Conservation (phyloP, 805 yeast species). For the Candida dajiaensis region DNA sequence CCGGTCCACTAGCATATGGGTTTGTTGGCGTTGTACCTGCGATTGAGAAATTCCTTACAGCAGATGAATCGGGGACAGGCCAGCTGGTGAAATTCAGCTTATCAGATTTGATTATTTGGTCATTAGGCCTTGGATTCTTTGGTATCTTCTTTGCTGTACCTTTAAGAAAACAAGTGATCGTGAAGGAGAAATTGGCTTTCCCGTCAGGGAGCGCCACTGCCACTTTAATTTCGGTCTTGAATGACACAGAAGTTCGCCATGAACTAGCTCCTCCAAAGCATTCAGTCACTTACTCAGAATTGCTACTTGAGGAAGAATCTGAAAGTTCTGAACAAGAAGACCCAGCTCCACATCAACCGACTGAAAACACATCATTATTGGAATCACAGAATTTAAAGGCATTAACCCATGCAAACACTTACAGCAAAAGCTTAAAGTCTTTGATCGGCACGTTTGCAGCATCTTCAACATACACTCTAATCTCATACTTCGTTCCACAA, state of each 20-base stretch:
- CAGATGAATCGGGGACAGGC: conserved; percentile 68
- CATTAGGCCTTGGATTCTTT: conserved; percentile 80
- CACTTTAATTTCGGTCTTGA: conserved; percentile 81
- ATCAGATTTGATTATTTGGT: conserved; percentile 69
- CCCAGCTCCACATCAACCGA: neutral
- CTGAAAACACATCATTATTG: conserved; percentile 13
- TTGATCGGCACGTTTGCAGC: conserved; percentile 54
- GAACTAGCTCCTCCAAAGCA: conserved; percentile 6
- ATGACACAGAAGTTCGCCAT: conserved; percentile 49
- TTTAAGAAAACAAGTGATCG: conserved; percentile 75
- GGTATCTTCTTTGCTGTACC: conserved; percentile 96
- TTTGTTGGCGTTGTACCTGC: conserved; percentile 96
- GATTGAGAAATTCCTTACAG: conserved; percentile 77
- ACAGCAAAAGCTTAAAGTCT: conserved; percentile 53
- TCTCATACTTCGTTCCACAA: conserved; percentile 68
- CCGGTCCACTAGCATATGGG: conserved; percentile 95
- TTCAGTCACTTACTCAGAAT: conserved; percentile 13
- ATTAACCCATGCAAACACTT: conserved; percentile 27
- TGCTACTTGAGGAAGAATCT: conserved; percentile 11
- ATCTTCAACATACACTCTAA: conserved; percentile 68
- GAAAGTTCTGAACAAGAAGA: conserved; percentile 9
- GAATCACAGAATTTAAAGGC: conserved; percentile 27
- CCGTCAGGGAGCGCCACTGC: conserved; percentile 98
- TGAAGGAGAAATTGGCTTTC: conserved; percentile 82
- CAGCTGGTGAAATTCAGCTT: conserved; percentile 31